phyloP scores from a whole-genome alignment of 2,329 filamentous ascomycete genomes.

The Diaporthe velutina region DNA sequence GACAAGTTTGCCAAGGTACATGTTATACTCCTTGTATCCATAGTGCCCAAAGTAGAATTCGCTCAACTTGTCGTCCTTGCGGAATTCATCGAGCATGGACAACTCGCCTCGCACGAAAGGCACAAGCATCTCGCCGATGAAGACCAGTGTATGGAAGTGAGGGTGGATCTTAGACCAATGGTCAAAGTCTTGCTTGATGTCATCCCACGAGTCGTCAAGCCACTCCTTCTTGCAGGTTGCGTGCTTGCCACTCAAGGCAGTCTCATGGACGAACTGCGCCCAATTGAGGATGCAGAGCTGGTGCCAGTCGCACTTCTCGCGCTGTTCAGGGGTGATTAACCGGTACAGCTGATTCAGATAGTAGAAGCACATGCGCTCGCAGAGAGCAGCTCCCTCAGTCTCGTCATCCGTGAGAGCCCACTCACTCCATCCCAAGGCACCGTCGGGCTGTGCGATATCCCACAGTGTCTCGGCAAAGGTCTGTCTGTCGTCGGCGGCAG shows the following conservation, averaged over 20 bases:
- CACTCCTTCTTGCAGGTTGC: slow-evolving; percentile 35
- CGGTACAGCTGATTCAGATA: slow-evolving; percentile 43
- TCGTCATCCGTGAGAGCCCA: slow-evolving; percentile 34
- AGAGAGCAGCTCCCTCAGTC: slow-evolving; percentile 35
- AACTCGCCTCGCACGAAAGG: slow-evolving; percentile 48
- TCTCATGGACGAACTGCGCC: slow-evolving; percentile 38
- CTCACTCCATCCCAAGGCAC: slow-evolving; percentile 8
- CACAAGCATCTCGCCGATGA: slow-evolving; percentile 47
- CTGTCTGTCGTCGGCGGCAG: slow-evolving; percentile 34
- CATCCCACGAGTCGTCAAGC: slow-evolving; percentile 33
- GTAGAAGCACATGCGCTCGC: slow-evolving; percentile 44
- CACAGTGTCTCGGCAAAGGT: slow-evolving; percentile 36
- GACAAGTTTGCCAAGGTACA: slow-evolving; percentile 45
- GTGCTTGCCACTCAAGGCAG: slow-evolving; percentile 41
- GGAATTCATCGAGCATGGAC: slow-evolving; percentile 50
- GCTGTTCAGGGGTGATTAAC: slow-evolving; percentile 42
- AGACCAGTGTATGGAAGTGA: slow-evolving; percentile 28
- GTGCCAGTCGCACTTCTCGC: slow-evolving; percentile 41
- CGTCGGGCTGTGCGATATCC: slow-evolving; percentile 13
- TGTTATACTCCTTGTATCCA: slow-evolving; percentile 39
- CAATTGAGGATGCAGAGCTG: slow-evolving; percentile 41
- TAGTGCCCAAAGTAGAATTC: slow-evolving; percentile 44
- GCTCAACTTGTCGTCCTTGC: slow-evolving; percentile 47
- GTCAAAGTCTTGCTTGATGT: slow-evolving; percentile 33
- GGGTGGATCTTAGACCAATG: slow-evolving; percentile 17